Base-by-base conservation (phyloP, 2,329 filamentous ascomycete species). In the Akanthomyces lecanii region DNA sequence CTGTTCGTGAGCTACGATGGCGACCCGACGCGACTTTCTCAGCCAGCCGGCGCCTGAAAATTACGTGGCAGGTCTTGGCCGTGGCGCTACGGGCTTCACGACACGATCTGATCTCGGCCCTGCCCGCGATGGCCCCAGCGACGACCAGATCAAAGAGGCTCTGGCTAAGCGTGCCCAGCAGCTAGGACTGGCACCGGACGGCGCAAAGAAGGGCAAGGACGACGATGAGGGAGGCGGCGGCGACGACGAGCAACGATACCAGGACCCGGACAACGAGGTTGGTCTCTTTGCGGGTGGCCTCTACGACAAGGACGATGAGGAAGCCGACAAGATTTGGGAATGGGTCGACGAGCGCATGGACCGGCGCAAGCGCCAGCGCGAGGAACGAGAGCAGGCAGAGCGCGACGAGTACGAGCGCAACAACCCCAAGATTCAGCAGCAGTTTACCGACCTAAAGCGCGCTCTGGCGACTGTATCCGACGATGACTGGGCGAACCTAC, bases 311-410 rank as follows among this genome's bases (percentile, higher is more conserved):
- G 95, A 99, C 63, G 95, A 99, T 72, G 95, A 99, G 71, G 96
- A 99, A 76, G 95, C 95, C 50, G 95, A 99, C 77, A 85, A 91
- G 71, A 97, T 99, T 71, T 99, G 96, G 79, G 89, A 93, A 71
- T 90, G 92, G 73, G 91, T 99, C 67, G 95, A 99, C 71, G 95
- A 97, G 80, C 94, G 90, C 78, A 98, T 99, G 94, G 93, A 96
- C 68, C 85, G 95, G 68, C 83, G 95, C 66, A 96, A 89, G 79
- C 84, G 85, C 69, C 88, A 94, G 85, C 96, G 95, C 86, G 95
- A 99, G 89, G 89, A 89, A 73, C 92, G 95, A 75, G 95, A 99
- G 77, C 82, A 90, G 74, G 85, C 91, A 79, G 94, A 99, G 81
- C 87, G 84, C 75, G 92, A 97, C 73, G 93, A 98, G 72, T 96